phyloP scores from a whole-genome alignment of 805 yeast species.

The Hanseniaspora taiwanica region DNA sequence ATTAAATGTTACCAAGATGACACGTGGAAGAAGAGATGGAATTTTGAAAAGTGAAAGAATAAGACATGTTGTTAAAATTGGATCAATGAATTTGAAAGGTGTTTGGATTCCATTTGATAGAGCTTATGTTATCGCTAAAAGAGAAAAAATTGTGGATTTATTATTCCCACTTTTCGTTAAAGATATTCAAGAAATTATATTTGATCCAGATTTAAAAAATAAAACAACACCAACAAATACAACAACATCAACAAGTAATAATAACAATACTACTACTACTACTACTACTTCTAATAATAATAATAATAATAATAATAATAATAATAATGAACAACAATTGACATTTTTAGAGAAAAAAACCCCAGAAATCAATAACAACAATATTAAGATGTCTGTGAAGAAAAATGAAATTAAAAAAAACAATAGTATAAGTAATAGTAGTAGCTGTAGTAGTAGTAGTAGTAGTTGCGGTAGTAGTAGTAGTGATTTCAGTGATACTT shows the following conservation, averaged over 20 bases:
- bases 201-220: not conserved
- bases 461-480: too few species aligned
- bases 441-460: too few species aligned
- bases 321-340: not conserved
- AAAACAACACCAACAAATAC: not conserved
- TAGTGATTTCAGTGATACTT: too few species aligned
- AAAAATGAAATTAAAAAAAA: too few species aligned
- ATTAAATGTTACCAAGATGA: conserved; percentile 74
- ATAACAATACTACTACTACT: not conserved
- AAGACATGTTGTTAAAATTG: conserved; percentile 72
- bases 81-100: conserved; percentile 79
- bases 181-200: not conserved
- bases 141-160: conserved; percentile 58
- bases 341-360: not conserved
- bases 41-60: conserved; percentile 63
- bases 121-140: conserved; percentile 68
- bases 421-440: too few species aligned
- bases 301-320: not conserved
- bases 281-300: not conserved
- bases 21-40: conserved; percentile 79
- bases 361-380: not conserved
- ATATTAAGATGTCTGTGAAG: too few species aligned
- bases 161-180: conserved; percentile 50
- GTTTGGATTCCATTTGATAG: conserved; percentile 85
- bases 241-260: not conserved